Conservation (phyloP, 1,284 basidiomycete genomes). For the Ceratobasidium sp. region DNA sequence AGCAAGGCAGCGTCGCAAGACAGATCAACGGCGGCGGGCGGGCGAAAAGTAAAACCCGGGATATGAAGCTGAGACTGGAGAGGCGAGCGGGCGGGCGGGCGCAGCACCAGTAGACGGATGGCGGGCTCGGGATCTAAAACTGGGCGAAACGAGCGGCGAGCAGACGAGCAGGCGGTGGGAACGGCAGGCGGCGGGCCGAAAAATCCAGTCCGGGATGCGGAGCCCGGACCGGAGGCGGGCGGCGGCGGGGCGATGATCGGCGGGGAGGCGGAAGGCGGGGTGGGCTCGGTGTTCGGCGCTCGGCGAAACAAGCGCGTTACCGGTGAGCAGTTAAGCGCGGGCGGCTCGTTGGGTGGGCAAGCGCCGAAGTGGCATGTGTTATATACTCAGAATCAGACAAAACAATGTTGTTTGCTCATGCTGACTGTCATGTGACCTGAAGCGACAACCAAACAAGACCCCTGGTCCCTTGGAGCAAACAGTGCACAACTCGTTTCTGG, state of each 20-base stretch:
- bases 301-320: background rate
- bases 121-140: too few relatives aligned
- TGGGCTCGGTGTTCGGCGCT: background rate
- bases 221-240: background rate
- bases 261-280: background rate
- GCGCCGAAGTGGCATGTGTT: background rate
- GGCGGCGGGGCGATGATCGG: background rate
- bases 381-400: background rate
- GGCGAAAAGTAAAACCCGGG: background rate
- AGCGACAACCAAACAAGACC: background rate
- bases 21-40: background rate
- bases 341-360: background rate
- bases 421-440: background rate
- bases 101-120: too few relatives aligned
- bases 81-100: too few relatives aligned
- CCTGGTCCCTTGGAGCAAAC: background rate
- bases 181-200: background rate
- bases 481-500: background rate
- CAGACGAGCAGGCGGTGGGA: too few relatives aligned
- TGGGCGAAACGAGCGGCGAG: too few relatives aligned
- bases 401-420: background rate
- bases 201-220: background rate
- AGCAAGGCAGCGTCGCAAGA: too few relatives aligned
- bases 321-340: background rate
- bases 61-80: too few relatives aligned